These are phyloP conservation scores for Samsoniella hepiali DNA, from an alignment of 2,329 filamentous ascomycete species.

Conservation along the genomic window DNA sequence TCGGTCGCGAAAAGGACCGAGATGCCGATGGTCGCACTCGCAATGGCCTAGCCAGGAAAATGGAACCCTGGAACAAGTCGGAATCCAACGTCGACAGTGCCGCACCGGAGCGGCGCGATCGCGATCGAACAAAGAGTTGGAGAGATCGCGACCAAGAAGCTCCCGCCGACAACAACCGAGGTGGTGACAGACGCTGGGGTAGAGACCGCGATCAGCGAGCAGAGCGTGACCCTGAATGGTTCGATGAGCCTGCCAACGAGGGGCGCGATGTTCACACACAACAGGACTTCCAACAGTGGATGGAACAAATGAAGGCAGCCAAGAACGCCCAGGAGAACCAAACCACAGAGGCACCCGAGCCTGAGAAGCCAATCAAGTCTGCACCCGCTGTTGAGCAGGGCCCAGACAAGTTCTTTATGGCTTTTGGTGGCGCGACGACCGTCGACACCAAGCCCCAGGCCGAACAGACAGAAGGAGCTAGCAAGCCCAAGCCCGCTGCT, in stretches of 20 bases:
- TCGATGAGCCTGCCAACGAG: constrained; percentile 71
- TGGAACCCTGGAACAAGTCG: constrained; percentile 74
- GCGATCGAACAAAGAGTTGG: constrained; percentile 60
- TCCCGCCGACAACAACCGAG: constrained; percentile 41
- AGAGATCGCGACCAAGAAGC: constrained; percentile 49
- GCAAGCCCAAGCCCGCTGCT: constrained; percentile 52
- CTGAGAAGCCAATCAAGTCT: constrained; percentile 54
- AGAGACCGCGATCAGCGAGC: constrained; percentile 48
- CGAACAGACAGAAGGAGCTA: constrained; percentile 42
- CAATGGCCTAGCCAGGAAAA: constrained; percentile 63
- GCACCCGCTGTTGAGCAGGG: constrained; percentile 63
- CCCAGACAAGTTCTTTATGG: constrained; percentile 74
- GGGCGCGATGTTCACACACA: constrained; percentile 71
- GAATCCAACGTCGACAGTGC: constrained; percentile 38
- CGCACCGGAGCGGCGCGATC: constrained; percentile 45
- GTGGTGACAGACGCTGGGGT: constrained; percentile 51
- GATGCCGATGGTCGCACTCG: constrained; percentile 59
- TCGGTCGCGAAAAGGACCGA: constrained; percentile 45
- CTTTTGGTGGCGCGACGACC: constrained; percentile 42
- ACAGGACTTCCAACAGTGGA: constrained; percentile 93
- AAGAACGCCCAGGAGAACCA: constrained; percentile 37
- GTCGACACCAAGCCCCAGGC: constrained; percentile 52
- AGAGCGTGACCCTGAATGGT: constrained; percentile 88
- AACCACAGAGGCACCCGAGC: constrained; percentile 38
- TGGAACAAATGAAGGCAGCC: constrained; percentile 80